phyloP scores from a whole-genome alignment of 345 rosid species.

The Salix suchowensis region DNA sequence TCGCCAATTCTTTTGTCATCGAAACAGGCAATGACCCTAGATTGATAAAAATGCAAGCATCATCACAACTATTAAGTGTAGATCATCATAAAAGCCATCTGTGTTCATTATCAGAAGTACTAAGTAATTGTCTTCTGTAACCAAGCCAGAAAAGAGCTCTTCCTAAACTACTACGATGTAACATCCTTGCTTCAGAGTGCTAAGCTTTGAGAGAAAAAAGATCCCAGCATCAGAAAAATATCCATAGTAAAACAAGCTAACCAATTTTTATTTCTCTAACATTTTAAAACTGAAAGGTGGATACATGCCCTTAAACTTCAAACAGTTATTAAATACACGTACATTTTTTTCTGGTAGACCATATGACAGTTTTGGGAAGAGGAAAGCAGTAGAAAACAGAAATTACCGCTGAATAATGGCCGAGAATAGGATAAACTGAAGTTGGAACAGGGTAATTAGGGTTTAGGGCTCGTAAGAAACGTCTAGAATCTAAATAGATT shows the following conservation, averaged over 20 bases:
- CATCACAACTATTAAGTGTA: not conserved
- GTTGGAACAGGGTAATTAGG: too few species aligned
- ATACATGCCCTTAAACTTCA: not conserved
- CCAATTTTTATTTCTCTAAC: not conserved
- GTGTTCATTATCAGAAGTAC: not conserved
- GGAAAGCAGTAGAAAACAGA: too few species aligned
- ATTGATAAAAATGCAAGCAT: not conserved
- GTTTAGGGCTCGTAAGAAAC: too few species aligned
- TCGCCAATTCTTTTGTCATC: not conserved
- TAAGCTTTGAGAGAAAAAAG: not conserved
- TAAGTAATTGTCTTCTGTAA: not conserved
- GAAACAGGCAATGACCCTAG: not conserved
- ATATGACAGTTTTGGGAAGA: too few species aligned
- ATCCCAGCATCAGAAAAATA: not conserved
- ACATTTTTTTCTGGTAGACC: not conserved
- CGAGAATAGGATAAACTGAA: too few species aligned
- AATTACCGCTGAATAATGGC: too few species aligned
- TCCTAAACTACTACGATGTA: not conserved
- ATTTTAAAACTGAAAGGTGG: not conserved
- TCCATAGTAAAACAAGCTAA: not conserved
- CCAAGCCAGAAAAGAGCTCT: not conserved
- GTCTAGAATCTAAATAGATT: too few species aligned
- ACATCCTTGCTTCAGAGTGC: not conserved
- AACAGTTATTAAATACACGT: not conserved
- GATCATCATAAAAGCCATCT: not conserved